Conservation (phyloP, 2,329 filamentous ascomycete genomes). For the Helotiales sp. region DNA sequence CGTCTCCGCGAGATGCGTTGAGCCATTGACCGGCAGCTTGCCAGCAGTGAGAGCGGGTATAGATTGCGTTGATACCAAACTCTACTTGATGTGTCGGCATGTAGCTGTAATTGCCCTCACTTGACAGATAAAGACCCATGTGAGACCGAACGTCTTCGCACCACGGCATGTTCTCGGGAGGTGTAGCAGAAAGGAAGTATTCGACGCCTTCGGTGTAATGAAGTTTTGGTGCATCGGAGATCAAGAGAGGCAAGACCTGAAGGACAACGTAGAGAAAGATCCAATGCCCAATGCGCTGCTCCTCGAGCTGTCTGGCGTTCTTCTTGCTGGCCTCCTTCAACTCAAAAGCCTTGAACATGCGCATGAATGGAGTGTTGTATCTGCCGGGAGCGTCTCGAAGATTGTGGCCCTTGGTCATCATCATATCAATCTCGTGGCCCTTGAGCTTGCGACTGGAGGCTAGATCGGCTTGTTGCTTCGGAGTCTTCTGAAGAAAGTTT, state of each 20-base stretch:
- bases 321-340: conserved; percentile 64
- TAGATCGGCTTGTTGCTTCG: conserved; percentile 74
- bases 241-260: conserved; percentile 75
- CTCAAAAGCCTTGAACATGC: conserved; percentile 72
- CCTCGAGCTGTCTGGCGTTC: conserved; percentile 64
- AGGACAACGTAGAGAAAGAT: conserved; percentile 78
- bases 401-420: conserved; percentile 83
- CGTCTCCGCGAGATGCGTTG: no score
- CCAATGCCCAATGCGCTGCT: conserved; percentile 76
- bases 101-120: conserved; percentile 5
- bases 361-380: conserved; percentile 61
- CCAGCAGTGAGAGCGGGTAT: conserved; percentile 71
- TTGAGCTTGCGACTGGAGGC: conserved; percentile 67
- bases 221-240: conserved; percentile 72
- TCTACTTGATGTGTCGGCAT: conserved; percentile 61
- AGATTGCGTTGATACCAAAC: conserved; percentile 66
- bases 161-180: conserved; percentile 74
- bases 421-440: conserved; percentile 72
- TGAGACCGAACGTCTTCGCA: conserved; percentile 63
- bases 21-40: conserved; percentile 60
- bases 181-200: conserved; percentile 76
- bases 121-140: conserved; percentile 63
- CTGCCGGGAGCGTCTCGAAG: conserved; percentile 56
- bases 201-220: conserved; percentile 71
- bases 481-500: conserved; percentile 59